phyloP scores from a whole-genome alignment of 495 filamentous ascomycete genomes.

The Venustampulla echinocandica region DNA sequence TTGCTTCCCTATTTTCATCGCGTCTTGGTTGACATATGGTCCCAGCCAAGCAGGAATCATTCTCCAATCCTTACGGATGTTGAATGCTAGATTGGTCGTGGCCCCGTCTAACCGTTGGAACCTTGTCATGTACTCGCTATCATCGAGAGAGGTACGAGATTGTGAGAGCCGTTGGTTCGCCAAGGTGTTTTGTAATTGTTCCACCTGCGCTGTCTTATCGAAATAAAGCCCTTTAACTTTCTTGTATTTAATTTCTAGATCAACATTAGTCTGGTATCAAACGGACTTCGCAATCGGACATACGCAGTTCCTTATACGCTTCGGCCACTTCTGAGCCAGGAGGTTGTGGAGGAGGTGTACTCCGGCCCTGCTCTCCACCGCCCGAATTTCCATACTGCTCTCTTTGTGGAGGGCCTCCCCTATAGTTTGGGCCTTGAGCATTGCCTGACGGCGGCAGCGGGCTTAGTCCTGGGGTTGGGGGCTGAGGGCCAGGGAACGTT shows the following conservation, averaged over 20 bases:
- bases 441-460: slow-evolving; percentile 20
- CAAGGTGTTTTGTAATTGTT: slow-evolving; percentile 90
- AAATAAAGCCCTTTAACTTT: slow-evolving; percentile 98
- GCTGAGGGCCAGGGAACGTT: slow-evolving; percentile 9
- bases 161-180: slow-evolving; percentile 92
- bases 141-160: slow-evolving; percentile 90
- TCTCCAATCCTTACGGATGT: slow-evolving; percentile 89
- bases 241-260: slow-evolving; percentile 62
- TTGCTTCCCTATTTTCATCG: slow-evolving; percentile 70
- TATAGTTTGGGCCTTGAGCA: slow-evolving; percentile 31
- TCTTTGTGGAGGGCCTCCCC: slow-evolving; percentile 24
- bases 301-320: slow-evolving; percentile 54
- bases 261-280: background rate
- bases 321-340: slow-evolving; percentile 18
- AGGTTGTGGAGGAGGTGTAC: slow-evolving; percentile 28
- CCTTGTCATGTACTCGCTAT: slow-evolving; percentile 84
- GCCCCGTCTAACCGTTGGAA: slow-evolving; percentile 92
- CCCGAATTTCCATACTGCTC: slow-evolving; percentile 15
- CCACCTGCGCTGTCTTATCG: slow-evolving; percentile 86
- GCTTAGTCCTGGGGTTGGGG: slow-evolving; percentile 28
- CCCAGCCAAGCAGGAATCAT: slow-evolving; percentile 70
- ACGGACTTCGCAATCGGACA: slow-evolving; percentile 18
- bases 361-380: slow-evolving; percentile 20
- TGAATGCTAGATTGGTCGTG: slow-evolving; percentile 89
- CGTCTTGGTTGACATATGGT: slow-evolving; percentile 72